Base-by-base conservation (phyloP, 2,329 filamentous ascomycete species). In the Dothistroma pini region DNA sequence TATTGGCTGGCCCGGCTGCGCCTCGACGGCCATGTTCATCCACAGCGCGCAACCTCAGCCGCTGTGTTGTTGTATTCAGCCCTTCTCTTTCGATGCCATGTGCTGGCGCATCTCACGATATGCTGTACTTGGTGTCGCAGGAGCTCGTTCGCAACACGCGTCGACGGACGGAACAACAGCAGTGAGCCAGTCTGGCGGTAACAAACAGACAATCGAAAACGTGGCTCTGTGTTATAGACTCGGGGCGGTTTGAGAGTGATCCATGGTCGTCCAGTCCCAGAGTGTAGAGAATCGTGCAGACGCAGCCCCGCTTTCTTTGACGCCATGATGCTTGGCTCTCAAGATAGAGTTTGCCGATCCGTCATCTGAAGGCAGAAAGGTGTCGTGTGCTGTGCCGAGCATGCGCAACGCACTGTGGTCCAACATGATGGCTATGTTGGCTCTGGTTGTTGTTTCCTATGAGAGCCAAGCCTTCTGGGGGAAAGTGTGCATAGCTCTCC, bases 11-110 rank as follows among this genome's bases (percentile, higher is more conserved):
- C 38, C 51, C 32, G 57, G 41, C 47, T 62, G 60, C 51, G 59
- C 61, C n/a, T 66, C 63, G 54, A 59, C 59, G 14, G 62, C 65
- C 68, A 69, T 70, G 52, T 64, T 55, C 60, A 63, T 10, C 54
- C 54, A 47, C 34, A 52, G 50, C 35, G 48, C 21, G 52, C 16
- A 44, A 41, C 58, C 44, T 54, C 59, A 34, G 58, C 48, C 32
- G 54, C 60, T 62, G 58, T 41, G 25, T 21, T 56, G 58, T 50
- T 56, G 57, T 63, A 62, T 58, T 59, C 54, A 54, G 59, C 47
- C 63, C 61, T 62, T 51, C 61, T 62, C 58, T 58, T 53, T n/a
- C 16, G 19, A 53, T 19, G 29, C 51, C 16, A 32, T 35, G 51
- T 21, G n/a, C 25, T 11, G 31, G 51, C 31, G 31, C 51, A 21